Evolutionary conservation across 2,329 filamentous ascomycete species (phyloP).

Genomic region (Endocalyx cinctus): DNA sequence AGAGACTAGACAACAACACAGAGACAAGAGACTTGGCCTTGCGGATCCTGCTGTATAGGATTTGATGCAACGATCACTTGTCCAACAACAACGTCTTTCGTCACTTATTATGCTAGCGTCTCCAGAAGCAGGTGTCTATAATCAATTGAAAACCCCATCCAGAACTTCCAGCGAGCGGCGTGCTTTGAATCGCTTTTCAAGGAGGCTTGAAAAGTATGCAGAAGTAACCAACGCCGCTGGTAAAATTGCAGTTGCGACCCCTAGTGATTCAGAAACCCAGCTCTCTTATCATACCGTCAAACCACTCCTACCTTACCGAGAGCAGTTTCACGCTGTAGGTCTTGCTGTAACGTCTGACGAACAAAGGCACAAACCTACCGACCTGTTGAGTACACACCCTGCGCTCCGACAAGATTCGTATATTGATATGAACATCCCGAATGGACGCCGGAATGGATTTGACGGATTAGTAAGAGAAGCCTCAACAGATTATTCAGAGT

Average conservation of each 20-base stretch:
- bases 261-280: conserved; percentile 36
- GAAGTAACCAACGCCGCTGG: conserved; percentile 32
- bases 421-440: too few species aligned
- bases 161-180: conserved; percentile 39
- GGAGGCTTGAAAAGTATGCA: conserved; percentile 37
- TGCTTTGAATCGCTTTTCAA: conserved; percentile 36
- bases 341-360: conserved; percentile 53
- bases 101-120: conserved; percentile 24
- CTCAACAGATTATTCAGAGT: too few species aligned
- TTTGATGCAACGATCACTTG: conserved; percentile 40
- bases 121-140: conserved; percentile 3
- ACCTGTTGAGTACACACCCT: conserved; percentile 10
- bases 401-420: too few species aligned
- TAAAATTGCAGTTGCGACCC: conserved; percentile 33
- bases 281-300: conserved; percentile 46
- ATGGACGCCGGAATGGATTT: too few species aligned
- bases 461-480: too few species aligned
- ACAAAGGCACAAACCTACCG: conserved; percentile 25
- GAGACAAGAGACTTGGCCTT: conserved; percentile 25
- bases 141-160: conserved; percentile 23
- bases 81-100: conserved; percentile 40
- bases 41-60: conserved; percentile 38
- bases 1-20: conserved; percentile 1
- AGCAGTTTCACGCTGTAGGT: conserved; percentile 49
- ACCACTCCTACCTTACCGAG: conserved; percentile 48